Evolutionary conservation across 2,329 filamentous ascomycete species (phyloP), one percentile per base, ranked within the genome.

Genomic region (Neospermospora avenae): DNA sequence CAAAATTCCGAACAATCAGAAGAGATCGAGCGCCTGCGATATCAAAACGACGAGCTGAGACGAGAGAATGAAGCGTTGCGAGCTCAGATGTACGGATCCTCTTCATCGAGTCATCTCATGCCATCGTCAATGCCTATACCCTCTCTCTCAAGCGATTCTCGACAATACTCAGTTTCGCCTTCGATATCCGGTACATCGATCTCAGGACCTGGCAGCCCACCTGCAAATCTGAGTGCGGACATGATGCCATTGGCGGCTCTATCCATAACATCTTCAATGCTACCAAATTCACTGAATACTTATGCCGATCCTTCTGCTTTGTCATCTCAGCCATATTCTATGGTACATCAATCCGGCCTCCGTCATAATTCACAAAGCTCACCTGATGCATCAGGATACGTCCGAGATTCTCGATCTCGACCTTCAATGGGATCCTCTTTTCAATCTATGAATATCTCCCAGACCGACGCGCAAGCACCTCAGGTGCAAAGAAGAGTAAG

Each of bases 31-130:
- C 72, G 72, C 5, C 69, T 78, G 49, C 71, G 75, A 52, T 73
- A 70, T 51, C 73, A 77, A 53, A 77, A 76, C 46, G 70, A 73
- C 5, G 74, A 76, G 45, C 71, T 78, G 20, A 68, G 68, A 45
- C 69, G 72, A 64, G 75, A 78, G 60, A 77, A 77, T 59, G 74
- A 77, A 61, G 65, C 71, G 22, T 65, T 77, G 24, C 71, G 70
- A 60, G 65, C 72, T 57, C 71, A 73, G 56, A 60, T 73, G 35
- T 75, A 75, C 62, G 71, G 70, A 8, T 72, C 73, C 16, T 72
- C 71, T 52, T 63, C 67, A 18, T 63, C 67, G n/a, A 62, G 58
- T 42, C 64, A 68, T 42, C 45, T 70, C 18, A 61, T 72, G 35
- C 60, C 69, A 10, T 62, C 63, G 14, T 69, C 68, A 46, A 65